Conservation (phyloP, 176 grass and related monocot species). For the Panicum miliaceum region DNA sequence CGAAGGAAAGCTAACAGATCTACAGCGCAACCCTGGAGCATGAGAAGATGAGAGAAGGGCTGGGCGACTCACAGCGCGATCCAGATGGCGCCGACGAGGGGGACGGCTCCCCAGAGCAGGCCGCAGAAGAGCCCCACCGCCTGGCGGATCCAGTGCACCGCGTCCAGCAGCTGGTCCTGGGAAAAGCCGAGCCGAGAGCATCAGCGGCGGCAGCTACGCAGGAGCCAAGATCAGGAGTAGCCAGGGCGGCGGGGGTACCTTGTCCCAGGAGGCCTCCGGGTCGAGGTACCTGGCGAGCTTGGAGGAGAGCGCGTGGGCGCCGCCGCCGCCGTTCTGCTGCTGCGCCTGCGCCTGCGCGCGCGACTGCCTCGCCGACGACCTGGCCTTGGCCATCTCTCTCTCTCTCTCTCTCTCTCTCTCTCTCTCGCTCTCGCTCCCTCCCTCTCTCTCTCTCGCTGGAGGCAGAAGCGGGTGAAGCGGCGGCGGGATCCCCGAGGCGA, state of each 20-base stretch:
- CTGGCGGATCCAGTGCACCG: conserved; percentile 97
- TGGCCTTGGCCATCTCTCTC: conserved; percentile 56
- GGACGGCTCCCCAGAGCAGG: conserved; percentile 83
- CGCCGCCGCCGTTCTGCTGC: conserved; percentile 58
- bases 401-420: not conserved
- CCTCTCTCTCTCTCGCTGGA: conserved; percentile 28
- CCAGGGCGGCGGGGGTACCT: conserved; percentile 44
- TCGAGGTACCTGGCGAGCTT: conserved; percentile 86
- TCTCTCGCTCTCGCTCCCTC: too few relatives aligned
- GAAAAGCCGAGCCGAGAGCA: not conserved
- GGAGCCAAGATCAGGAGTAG: not conserved
- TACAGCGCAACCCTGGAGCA: not conserved
- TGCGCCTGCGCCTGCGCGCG: conserved; percentile 38
- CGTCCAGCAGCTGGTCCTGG: conserved; percentile 88
- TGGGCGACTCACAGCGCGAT: conserved; percentile 70
- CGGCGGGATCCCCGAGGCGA: conserved; percentile 30
- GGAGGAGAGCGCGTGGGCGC: conserved; percentile 60
- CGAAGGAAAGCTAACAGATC: not conserved
- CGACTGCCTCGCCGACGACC: conserved; percentile 62
- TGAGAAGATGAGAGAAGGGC: not conserved
- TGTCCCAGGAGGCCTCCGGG: conserved; percentile 83
- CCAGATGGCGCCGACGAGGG: conserved; percentile 88
- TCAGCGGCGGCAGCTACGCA: not conserved
- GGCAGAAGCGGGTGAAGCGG: not conserved
- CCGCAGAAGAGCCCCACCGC: conserved; percentile 73